Evolutionary conservation across 495 filamentous ascomycete species (phyloP).

Genomic region (Penicillium argentinense): DNA sequence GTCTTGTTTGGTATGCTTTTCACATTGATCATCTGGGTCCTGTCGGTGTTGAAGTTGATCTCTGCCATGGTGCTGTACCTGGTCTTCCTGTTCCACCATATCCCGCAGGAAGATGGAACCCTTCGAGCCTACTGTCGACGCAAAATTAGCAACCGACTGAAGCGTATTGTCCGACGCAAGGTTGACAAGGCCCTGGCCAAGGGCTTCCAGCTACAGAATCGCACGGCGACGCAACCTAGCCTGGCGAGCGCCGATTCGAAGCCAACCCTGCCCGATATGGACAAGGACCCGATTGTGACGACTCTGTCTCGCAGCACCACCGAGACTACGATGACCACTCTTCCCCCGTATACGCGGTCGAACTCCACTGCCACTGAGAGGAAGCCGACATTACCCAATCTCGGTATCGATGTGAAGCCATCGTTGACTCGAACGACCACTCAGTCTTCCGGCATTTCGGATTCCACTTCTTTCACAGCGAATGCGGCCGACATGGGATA

Average conservation of each 20-base stretch:
- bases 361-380: constrained; percentile 12
- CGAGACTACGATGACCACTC: constrained; percentile 58
- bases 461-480: constrained; percentile 21
- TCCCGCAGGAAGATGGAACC: constrained; percentile 73
- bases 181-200: constrained; percentile 83
- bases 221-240: constrained; percentile 50
- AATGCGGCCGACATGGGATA: constrained; percentile 26
- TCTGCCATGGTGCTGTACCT: constrained; percentile 75
- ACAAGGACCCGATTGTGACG: constrained; percentile 59
- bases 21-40: constrained; percentile 85
- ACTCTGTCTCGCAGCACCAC: constrained; percentile 66
- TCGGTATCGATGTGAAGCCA: constrained; percentile 25
- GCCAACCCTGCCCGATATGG: constrained; percentile 66
- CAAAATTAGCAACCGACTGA: constrained; percentile 81
- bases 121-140: constrained; percentile 82
- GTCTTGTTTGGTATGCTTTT: constrained; percentile 88
- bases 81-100: constrained; percentile 86
- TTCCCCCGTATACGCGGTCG: constrained; percentile 21
- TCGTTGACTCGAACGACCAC: constrained; percentile 22
- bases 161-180: constrained; percentile 75
- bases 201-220: constrained; percentile 61
- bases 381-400: constrained; percentile 24
- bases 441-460: constrained; percentile 24
- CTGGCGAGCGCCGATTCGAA: constrained; percentile 53
- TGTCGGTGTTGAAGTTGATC: constrained; percentile 73